Evolutionary conservation across 352 stramenopile species (phyloP).

Genomic region (Globisporangium cylindrosporum): DNA sequence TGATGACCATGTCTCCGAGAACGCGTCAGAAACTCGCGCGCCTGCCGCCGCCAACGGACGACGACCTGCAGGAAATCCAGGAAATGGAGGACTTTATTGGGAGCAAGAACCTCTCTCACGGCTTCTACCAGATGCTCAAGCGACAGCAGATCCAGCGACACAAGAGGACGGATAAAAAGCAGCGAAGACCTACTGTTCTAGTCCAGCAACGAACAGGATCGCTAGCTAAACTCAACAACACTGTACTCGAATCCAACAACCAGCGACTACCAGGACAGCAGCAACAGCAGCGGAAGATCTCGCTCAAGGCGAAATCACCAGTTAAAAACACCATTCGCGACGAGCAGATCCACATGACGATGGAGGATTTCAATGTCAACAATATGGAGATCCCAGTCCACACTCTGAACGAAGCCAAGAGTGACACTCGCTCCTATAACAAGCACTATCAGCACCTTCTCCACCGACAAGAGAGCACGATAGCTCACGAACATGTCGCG

Average conservation of each 20-base stretch:
- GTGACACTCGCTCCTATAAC: neutral
- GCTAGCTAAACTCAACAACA: neutral
- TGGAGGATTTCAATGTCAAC: conserved; percentile 26
- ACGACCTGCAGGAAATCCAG: conserved; percentile 40
- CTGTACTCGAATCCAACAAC: neutral
- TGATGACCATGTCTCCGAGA: conserved; percentile 48
- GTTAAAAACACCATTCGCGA: conserved; percentile 11
- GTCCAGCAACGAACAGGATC: neutral
- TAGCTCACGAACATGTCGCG: conserved; percentile 18
- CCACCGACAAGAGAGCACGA: conserved; percentile 13
- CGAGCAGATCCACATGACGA: conserved; percentile 32
- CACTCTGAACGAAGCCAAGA: neutral
- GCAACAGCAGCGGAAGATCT: neutral
- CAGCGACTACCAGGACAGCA: neutral
- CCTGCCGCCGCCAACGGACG: conserved; percentile 29
- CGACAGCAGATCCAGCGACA: conserved; percentile 11
- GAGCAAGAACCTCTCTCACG: conserved; percentile 19
- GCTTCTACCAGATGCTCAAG: conserved; percentile 37
- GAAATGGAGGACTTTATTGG: conserved; percentile 39
- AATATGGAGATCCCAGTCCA: neutral
- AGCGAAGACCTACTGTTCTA: neutral
- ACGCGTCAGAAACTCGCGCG: conserved; percentile 40
- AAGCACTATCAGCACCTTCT: conserved; percentile 14
- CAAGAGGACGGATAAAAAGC: neutral
- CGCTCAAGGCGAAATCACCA: neutral